Conservation (phyloP, 23 red algal genomes). For the Gracilariopsis chorda region DNA sequence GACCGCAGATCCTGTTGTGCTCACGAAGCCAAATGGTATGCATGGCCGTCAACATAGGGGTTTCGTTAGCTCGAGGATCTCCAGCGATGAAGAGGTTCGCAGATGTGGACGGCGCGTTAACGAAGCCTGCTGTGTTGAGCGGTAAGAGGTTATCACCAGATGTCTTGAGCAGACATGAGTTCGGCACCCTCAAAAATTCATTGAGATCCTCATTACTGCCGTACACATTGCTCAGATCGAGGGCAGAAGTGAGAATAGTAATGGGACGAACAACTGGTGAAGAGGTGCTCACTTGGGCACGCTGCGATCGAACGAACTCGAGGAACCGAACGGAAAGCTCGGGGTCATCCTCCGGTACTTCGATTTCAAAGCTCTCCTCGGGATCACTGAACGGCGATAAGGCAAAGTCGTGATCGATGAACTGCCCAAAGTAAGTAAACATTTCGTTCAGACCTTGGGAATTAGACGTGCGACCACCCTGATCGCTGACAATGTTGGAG, state of each 20-base stretch:
- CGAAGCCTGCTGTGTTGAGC: neutral
- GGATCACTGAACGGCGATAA: neutral
- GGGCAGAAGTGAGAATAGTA: neutral
- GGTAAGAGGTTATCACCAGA: constrained; percentile 28
- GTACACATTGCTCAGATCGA: constrained; percentile 46
- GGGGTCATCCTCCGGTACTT: neutral
- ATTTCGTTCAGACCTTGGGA: constrained; percentile 4
- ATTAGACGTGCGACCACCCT: neutral
- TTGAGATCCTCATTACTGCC: constrained; percentile 4
- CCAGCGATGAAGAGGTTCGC: constrained; percentile 57
- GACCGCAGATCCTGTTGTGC: constrained; percentile 45
- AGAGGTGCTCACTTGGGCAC: neutral
- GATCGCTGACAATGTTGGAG: constrained; percentile 41
- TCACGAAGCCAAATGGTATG: constrained; percentile 70
- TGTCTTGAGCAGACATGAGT: constrained; percentile 12
- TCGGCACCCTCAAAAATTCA: neutral
- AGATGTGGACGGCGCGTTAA: constrained; percentile 23
- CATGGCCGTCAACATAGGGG: constrained; percentile 34
- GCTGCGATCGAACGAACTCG: neutral
- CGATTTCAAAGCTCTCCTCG: neutral
- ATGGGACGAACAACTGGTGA: neutral
- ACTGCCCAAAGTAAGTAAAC: too few relatives aligned
- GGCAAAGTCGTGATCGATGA: constrained; percentile 53
- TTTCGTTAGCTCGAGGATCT: constrained; percentile 55
- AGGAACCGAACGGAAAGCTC: neutral